Percentiles rank a stretch among this genome's conserved stretches.
Conservation (phyloP, 73 alveolate species). For the Paramecium caudatum region DNA sequence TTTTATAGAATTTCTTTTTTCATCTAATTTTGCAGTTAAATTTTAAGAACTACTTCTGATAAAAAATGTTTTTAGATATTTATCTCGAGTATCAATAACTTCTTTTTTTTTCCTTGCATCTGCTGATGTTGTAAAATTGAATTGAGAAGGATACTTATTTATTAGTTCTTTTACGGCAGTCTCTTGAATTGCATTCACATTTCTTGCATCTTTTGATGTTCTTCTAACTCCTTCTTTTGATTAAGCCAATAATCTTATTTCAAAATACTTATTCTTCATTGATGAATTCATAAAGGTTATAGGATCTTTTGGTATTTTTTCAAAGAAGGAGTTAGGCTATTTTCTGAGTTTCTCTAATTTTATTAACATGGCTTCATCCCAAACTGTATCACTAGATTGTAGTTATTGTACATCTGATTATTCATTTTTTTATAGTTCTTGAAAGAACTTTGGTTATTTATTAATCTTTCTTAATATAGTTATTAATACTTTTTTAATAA, state of each 20-base stretch:
- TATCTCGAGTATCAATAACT: neutral
- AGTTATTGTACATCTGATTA: neutral
- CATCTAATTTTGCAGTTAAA: too few species aligned
- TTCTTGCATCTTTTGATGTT: constrained; percentile 23
- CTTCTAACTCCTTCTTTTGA: neutral
- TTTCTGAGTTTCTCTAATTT: constrained; percentile 26
- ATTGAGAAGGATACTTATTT: constrained; percentile 23
- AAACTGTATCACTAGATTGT: neutral
- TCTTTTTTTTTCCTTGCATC: constrained; percentile 46
- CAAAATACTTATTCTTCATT: neutral
- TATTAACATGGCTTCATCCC: constrained; percentile 14
- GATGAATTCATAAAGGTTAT: constrained; percentile 37
- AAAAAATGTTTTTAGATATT: constrained; percentile 14
- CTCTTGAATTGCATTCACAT: neutral
- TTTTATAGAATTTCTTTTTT: neutral
- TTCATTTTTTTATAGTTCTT: constrained; percentile 35
- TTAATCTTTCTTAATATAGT: constrained; percentile 14
- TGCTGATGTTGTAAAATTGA: constrained; percentile 39
- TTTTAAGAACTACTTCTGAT: neutral
- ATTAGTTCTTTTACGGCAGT: constrained; percentile 2
- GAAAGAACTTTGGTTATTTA: constrained; percentile 12
- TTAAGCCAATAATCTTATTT: constrained; percentile 7
- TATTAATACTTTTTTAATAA: too few species aligned
- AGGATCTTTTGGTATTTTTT: constrained; percentile 28
- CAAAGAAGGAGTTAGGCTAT: neutral